These are phyloP conservation scores for Verbena officinalis DNA, from an alignment of 257 asterid genomes.

Conservation along the genomic window DNA sequence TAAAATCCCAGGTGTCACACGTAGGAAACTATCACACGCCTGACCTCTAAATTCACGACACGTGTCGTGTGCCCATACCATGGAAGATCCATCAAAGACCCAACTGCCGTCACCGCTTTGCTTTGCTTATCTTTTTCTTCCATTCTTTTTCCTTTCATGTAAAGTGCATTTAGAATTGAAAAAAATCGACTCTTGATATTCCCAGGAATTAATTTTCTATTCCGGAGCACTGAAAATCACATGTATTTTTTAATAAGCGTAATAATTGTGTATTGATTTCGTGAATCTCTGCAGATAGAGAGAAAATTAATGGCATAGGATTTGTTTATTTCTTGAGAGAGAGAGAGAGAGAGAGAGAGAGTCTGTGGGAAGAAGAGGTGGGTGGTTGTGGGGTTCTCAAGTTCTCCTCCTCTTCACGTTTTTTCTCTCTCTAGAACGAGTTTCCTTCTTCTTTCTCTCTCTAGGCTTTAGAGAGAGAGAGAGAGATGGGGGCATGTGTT, in stretches of 20 bases:
- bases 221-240: conserved; percentile 29
- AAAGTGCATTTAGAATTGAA: background rate
- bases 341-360: conserved; percentile 10
- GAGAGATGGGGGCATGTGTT: conserved; percentile 62
- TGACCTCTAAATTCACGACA: background rate
- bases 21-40: conserved; percentile 22
- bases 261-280: conserved; percentile 6
- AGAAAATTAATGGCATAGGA: conserved; percentile 15
- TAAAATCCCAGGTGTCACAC: conserved; percentile 16
- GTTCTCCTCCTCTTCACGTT: conserved; percentile 32
- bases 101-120: conserved; percentile 38
- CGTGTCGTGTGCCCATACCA: conserved; percentile 23
- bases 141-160: background rate
- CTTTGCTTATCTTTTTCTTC: conserved; percentile 4
- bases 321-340: conserved; percentile 6
- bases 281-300: conserved; percentile 31
- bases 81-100: conserved; percentile 2
- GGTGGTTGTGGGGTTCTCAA: conserved; percentile 19
- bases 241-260: background rate
- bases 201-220: background rate
- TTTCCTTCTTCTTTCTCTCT: conserved; percentile 12
- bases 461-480: background rate
- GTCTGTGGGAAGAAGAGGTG: conserved; percentile 18
- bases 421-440: conserved; percentile 31
- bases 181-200: conserved; percentile 29